These are phyloP conservation scores for Teunomyces gatunensis DNA, from an alignment of 805 yeast species.

Conservation along the genomic window DNA sequence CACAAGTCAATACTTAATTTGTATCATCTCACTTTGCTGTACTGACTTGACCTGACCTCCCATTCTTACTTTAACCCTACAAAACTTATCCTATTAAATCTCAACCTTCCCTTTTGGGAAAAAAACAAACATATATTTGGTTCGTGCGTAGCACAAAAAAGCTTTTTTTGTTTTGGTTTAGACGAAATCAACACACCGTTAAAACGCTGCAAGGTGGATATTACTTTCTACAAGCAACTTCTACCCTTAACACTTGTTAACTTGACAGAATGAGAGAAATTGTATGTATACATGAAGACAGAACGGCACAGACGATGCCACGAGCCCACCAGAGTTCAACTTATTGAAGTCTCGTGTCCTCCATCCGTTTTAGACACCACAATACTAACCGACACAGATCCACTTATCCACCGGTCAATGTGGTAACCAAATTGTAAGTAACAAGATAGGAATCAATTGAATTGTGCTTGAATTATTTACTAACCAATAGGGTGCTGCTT, in stretches of 20 bases:
- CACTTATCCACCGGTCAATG: slow-evolving; percentile 98
- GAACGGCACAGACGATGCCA: neutral
- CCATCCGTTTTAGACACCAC: slow-evolving; percentile 3
- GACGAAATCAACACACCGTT: slow-evolving; percentile 8
- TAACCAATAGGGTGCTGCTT: slow-evolving; percentile 72
- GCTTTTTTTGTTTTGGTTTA: slow-evolving; percentile 4
- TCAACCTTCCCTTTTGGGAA: neutral
- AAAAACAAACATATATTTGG: neutral
- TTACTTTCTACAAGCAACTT: slow-evolving; percentile 9
- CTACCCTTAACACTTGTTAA: slow-evolving; percentile 6
- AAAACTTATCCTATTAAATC: neutral
- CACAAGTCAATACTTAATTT: no score
- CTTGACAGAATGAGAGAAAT: slow-evolving; percentile 25
- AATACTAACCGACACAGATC: slow-evolving; percentile 48
- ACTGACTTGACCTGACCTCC: no score
- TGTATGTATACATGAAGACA: slow-evolving; percentile 16
- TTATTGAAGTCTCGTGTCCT: neutral
- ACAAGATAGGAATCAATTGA: slow-evolving; percentile 3
- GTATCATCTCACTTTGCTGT: no score
- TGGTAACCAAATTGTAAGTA: slow-evolving; percentile 91
- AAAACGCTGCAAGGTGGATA: slow-evolving; percentile 9
- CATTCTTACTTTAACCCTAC: neutral
- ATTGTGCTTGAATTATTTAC: slow-evolving; percentile 10
- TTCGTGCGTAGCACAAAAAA: slow-evolving; percentile 1
- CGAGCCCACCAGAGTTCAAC: neutral